phyloP scores from a whole-genome alignment of 768 basidiomycete genomes.

The Termitomyces sp. region DNA sequence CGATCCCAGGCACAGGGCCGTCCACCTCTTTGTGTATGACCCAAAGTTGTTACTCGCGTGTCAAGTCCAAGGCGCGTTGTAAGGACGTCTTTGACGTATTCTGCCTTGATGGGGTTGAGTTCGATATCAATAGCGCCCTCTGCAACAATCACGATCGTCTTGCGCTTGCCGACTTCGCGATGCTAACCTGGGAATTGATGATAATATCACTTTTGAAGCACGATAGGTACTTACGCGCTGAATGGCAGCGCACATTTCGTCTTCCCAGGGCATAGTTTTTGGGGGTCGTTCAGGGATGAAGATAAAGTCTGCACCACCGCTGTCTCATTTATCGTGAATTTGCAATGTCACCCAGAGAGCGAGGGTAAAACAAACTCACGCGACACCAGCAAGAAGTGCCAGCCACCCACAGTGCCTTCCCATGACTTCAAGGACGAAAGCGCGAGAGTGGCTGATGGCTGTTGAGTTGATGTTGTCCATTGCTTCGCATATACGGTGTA shows the following conservation, averaged over 20 bases:
- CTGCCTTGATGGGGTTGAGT: conserved; percentile 85
- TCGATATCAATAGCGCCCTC: conserved; percentile 90
- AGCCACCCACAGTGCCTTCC: conserved; percentile 99
- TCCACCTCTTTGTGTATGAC: conserved; percentile 95
- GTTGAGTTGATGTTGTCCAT: conserved; percentile 99
- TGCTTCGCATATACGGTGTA: conserved; percentile 95
- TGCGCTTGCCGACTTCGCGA: conserved; percentile 87
- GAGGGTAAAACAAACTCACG: conserved; percentile 36
- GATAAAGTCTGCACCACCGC: conserved; percentile 91
- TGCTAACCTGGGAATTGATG: conserved; percentile 46
- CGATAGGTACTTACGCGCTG: conserved; percentile 48
- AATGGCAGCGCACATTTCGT: conserved; percentile 84
- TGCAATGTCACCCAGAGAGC: neutral
- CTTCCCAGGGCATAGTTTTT: conserved; percentile 74
- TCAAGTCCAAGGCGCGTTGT: conserved; percentile 85
- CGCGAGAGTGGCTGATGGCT: conserved; percentile 91
- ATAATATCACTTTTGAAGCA: neutral
- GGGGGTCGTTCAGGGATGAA: conserved; percentile 97
- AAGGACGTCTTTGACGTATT: conserved; percentile 87
- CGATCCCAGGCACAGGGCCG: conserved; percentile 91
- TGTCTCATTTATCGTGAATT: conserved; percentile 18
- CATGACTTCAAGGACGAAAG: conserved; percentile 99
- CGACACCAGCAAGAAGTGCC: conserved; percentile 87
- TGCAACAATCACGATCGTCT: conserved; percentile 97
- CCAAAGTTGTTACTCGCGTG: conserved; percentile 93